A percentile compares a stretch with the other conserved stretches of the same genome.
These are phyloP conservation scores for Verbascum thapsus DNA, from an alignment of 257 asterid species.

Conservation along the genomic window DNA sequence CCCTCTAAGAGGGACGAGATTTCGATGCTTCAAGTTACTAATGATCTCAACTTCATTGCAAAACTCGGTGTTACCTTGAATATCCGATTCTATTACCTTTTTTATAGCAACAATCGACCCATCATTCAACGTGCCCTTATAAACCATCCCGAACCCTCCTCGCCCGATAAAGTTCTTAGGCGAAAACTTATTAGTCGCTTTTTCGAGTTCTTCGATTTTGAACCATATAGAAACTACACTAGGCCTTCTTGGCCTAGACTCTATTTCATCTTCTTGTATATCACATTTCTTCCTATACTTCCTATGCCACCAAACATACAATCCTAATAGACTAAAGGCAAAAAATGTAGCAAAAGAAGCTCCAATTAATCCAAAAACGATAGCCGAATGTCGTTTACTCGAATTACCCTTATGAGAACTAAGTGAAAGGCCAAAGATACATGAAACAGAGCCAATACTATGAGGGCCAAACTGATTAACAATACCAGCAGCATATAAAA, in stretches of 20 bases:
- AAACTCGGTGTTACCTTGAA: conserved; percentile 71
- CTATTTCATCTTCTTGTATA: conserved; percentile 44
- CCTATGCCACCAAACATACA: conserved; percentile 64
- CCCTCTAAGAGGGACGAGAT: conserved; percentile 84
- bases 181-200: conserved; percentile 68
- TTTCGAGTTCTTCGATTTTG: conserved; percentile 69
- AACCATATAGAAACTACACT: conserved; percentile 67
- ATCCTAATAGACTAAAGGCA: conserved; percentile 46
- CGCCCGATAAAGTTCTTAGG: conserved; percentile 75
- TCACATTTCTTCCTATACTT: conserved; percentile 38
- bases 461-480: conserved; percentile 74
- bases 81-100: conserved; percentile 71
- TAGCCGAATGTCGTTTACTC: conserved; percentile 31
- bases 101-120: conserved; percentile 85
- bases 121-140: conserved; percentile 67
- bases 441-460: conserved; percentile 58
- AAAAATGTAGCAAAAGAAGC: conserved; percentile 51
- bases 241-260: conserved; percentile 64
- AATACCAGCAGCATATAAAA: conserved; percentile 88
- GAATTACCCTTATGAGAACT: conserved; percentile 32
- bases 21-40: conserved; percentile 84
- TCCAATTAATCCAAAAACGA: conserved; percentile 62
- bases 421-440: conserved; percentile 63
- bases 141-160: conserved; percentile 87
- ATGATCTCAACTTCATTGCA: conserved; percentile 96